Evolutionary conservation across 2,329 filamentous ascomycete species (phyloP), one percentile per base, ranked within the genome.

Genomic region (Knufia petricola): DNA sequence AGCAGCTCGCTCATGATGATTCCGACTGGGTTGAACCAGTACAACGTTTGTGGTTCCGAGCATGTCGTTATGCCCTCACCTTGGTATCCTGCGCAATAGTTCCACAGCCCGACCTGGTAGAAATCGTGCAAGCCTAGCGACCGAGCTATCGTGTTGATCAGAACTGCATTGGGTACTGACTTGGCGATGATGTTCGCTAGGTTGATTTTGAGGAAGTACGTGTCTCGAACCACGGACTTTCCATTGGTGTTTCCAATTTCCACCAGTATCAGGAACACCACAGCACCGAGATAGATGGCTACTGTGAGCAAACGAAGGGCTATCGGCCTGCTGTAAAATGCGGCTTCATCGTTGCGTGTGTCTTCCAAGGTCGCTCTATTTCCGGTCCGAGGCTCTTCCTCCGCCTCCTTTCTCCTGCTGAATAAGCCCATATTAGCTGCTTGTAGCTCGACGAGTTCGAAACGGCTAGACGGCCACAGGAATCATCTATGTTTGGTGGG

Each of bases 51-150:
- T 0, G 87, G 84, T 4, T 69, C 67, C 6, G 84, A 88, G 67
- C 90, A 96, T 54, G 70, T 69, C 0, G 86, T 90, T 53, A 92
- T 80, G 31, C 85, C 85, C 66, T 82, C 73, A 58, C 77, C 74
- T 49, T 78, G 71, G 65, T 89, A 94, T 17, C 89, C 89, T 64
- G 94, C 86, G 66, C 90, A 96, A 65, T 84, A 95, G 51, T 82
- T 84, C 90, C 90, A 96, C 34, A 95, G 69, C 4, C 89, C 89
- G 23, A 94, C 85, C 59, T 88, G 85, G 66, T 95, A 95, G 68
- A 94, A 95, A 66, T 95, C 90, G 64, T 94, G 87, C 42, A 95
- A 74, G 24, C 89, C 90, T 46, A 95, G 73, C 19, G 84, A 86
- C 44, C 85, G 82, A 3, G 88, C 87, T 56, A 95, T 88, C 39